Base-by-base conservation (phyloP, 768 basidiomycete species). In the Podaxis rugospora region DNA sequence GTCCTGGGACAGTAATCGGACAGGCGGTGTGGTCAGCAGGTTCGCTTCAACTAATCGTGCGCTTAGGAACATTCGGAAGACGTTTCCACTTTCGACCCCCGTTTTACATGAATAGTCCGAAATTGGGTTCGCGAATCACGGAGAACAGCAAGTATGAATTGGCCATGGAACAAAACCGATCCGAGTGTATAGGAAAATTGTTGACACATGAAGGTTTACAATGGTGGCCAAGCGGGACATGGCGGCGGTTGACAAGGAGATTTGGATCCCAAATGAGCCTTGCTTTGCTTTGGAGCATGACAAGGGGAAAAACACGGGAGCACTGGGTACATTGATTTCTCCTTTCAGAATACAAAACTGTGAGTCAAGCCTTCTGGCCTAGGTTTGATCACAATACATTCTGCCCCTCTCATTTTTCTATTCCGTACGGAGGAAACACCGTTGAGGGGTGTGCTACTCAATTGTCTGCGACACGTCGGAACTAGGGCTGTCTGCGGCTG, bases 51-150 rank as follows among this genome's bases (percentile, higher is more conserved):
- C n/a, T n/a, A n/a, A n/a, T n/a, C n/a, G n/a, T n/a, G n/a, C n/a
- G n/a, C n/a, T n/a, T n/a, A n/a, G n/a, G n/a, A n/a, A n/a, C n/a
- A n/a, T n/a, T n/a, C 18, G 18, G 42, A 18, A n/a, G 42, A 32
- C 7, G 9, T 32, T 32, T 32, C 32, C 32, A 9, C 32, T 44
- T 44, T 44, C 18, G 42, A 44, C 42, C 42, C 42, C 18, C 14
- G 42, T 44, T 44, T 44, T 18, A 18, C n/a, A 44, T 18, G 42
- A 18, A 32, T 9, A 18, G 42, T 44, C n/a, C 42, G n/a, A 18
- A 44, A 21, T 21, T 44, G 18, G 54, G 23, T 55, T 55, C 54
- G 54, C 54, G 54, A 55, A 55, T 55, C 54, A 55, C 54, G 54
- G 54, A 55, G n/a, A 44, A 44, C 42, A 37, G 32, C 7, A 32